Base-by-base conservation (phyloP, 2,329 filamentous ascomycete genomes). In the Penicillium sp. region DNA sequence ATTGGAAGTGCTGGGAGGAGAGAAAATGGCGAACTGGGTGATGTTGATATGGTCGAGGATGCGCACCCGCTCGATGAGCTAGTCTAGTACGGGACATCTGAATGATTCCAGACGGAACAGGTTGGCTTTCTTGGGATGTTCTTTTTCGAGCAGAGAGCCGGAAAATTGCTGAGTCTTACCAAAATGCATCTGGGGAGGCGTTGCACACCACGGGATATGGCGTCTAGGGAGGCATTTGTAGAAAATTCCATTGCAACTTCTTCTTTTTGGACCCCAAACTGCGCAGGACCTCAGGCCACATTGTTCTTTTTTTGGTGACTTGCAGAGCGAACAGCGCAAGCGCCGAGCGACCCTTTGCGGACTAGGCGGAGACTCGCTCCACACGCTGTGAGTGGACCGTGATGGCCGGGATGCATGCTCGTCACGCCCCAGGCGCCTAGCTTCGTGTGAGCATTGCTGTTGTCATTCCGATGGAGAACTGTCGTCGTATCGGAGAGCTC, bases 371-470 rank as follows among this genome's bases (percentile, higher is more conserved):
- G 37, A 10, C 30, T 26, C 35, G 42, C 38, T 42, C 18, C 23
- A 30, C 39, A 35, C 37, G 39, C 32, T 38, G 32, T 43, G 47
- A 48, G 44, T 50, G 47, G 47, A 27, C 39, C 42, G 32, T 7
- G 30, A 30, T 11, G 22, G 26, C 35, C 35, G 26, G 31, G 26
- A 45, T 48, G 47, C 45, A 46, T 50, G 36, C 34, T 42, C 47
- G 39, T 50, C 47, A 50, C 47, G 42, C 38, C 45, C 42, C 40
- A 45, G 42, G 47, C 47, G 47, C 47, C 36, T 45, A 37, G 41
- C 28, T 11, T 34, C n/a, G 29, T 40, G 30, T 34, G 28, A 30
- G 30, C 32, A 14, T 14, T 23, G 11, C 14, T 40, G 7, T 26
- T 25, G 7, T 34, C 29, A 6, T 33, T 16, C 14, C 23, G 13